Conservation (phyloP, 768 basidiomycete species). For the Amanita rubescens region DNA sequence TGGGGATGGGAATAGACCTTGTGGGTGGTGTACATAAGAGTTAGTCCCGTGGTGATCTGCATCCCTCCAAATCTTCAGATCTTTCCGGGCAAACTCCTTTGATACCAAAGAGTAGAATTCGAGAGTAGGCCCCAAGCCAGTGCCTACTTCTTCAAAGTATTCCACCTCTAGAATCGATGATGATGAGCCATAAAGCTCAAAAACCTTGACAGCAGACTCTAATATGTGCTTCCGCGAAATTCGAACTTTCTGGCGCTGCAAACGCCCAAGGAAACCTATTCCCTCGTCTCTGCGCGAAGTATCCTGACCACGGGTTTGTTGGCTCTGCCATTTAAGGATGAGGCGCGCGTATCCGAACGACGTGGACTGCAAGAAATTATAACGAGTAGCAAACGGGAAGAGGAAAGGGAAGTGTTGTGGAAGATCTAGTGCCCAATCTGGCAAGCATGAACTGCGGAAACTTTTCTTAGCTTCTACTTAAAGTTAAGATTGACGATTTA, state of each 20-base stretch:
- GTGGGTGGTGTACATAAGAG: conserved; percentile 75
- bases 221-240: conserved; percentile 93
- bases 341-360: conserved; percentile 96
- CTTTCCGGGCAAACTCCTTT: conserved; percentile 85
- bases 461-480: not conserved
- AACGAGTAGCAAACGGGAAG: conserved; percentile 97
- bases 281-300: conserved; percentile 81
- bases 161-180: conserved; percentile 94
- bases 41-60: conserved; percentile 57
- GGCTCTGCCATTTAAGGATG: conserved; percentile 91
- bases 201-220: conserved; percentile 93
- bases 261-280: conserved; percentile 84
- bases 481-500: conserved; percentile 19
- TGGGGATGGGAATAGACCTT: conserved; percentile 86
- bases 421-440: conserved; percentile 95
- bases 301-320: conserved; percentile 73
- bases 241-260: conserved; percentile 93
- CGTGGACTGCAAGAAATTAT: conserved; percentile 94
- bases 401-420: conserved; percentile 97
- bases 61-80: conserved; percentile 89
- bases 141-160: conserved; percentile 98
- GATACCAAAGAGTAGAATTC: conserved; percentile 99
- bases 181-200: conserved; percentile 93
- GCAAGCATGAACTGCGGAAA: conserved; percentile 73
- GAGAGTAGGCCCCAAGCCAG: conserved; percentile 92